A percentile compares a stretch with the other conserved stretches of the same genome.
Evolutionary conservation across 2,329 filamentous ascomycete species (phyloP).

Genomic region (Pseudophaeomoniella oleicola): DNA sequence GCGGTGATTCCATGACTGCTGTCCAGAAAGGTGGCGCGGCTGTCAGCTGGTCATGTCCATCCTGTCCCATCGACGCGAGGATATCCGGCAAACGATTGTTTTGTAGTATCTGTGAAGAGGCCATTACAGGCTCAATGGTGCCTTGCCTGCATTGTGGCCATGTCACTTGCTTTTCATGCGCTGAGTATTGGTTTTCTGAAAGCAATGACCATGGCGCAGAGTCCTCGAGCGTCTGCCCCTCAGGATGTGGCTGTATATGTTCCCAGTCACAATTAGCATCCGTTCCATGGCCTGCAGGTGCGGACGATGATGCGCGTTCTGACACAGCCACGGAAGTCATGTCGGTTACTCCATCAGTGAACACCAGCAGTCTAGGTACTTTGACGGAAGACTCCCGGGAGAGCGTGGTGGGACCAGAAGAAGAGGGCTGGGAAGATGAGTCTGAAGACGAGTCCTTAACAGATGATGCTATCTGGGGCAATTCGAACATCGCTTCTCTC

Average conservation of each 20-base stretch:
- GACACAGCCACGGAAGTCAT: neutral
- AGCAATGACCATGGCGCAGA: conserved; percentile 6
- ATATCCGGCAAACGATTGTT: conserved; percentile 17
- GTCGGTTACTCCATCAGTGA: neutral
- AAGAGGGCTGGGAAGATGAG: neutral
- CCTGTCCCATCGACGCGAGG: conserved; percentile 22
- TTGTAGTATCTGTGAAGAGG: conserved; percentile 29
- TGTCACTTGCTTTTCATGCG: conserved; percentile 30
- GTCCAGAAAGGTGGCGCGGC: conserved; percentile 11
- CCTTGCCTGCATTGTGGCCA: conserved; percentile 34
- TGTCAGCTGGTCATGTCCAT: conserved; percentile 12
- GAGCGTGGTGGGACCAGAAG: neutral
- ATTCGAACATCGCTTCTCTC: conserved; percentile 18
- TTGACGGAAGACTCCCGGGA: neutral
- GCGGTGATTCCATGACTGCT: conserved; percentile 16
- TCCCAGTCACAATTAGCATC: conserved; percentile 20
- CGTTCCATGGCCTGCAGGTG: conserved; percentile 16
- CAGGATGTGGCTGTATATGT: conserved; percentile 33
- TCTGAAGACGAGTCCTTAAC: conserved; percentile 8
- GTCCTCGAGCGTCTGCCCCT: conserved; percentile 19
- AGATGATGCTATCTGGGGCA: conserved; percentile 6
- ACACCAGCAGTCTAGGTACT: neutral
- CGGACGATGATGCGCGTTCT: neutral
- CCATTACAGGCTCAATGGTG: conserved; percentile 27
- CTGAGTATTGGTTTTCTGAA: conserved; percentile 24